Base-by-base conservation (phyloP, 2,329 filamentous ascomycete species). In the Shiraia sp. region DNA sequence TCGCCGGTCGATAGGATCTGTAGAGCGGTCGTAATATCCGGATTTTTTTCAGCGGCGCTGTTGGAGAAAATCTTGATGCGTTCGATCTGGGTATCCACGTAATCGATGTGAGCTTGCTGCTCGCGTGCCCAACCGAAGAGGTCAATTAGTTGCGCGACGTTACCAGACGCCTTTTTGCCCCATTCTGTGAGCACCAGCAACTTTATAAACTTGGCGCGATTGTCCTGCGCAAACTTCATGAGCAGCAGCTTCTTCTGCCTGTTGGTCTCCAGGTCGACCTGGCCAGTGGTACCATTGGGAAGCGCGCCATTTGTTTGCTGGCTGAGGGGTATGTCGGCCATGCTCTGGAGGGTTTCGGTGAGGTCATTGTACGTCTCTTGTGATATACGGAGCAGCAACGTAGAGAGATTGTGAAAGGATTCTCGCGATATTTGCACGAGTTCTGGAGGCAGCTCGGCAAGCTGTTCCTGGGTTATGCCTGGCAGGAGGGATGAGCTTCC, bases 171-270 rank as follows among this genome's bases (percentile, higher is more conserved):
- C 34, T 63, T 66, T 83, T 66, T 88, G 86, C 61, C 87, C 93
- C 93, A 99, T 70, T 93, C 87, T 2, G 87, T 84, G 32, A 99
- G 85, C 15, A 99, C 90, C 14, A 96, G 77, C 6, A 91, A 81
- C 72, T 99, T 97, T 66, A 95, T 89, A 77, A 95, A 97, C 72
- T 89, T 90, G 22, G 86, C 83, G 61, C 96, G 86, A 60, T 87
- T 82, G 15, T 83, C 80, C 65, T 92, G 86, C 7, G 87, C 83
- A 72, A 93, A 95, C 30, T 87, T 82, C 45, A 96, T 71, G 38
- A 96, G 69, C 25, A 77, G 72, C 19, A 81, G 72, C 70, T 96
- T 96, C 72, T 95, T 96, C 33, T 57, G 52, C 36, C 56, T 54
- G 51, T 59, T 70, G 10, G 55, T 46, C 12, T 63, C 56, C 10